Percentiles rank a stretch among this genome's conserved stretches.
phyloP scores from a whole-genome alignment of 495 filamentous ascomycete genomes.

The Delitschia confertaspora region DNA sequence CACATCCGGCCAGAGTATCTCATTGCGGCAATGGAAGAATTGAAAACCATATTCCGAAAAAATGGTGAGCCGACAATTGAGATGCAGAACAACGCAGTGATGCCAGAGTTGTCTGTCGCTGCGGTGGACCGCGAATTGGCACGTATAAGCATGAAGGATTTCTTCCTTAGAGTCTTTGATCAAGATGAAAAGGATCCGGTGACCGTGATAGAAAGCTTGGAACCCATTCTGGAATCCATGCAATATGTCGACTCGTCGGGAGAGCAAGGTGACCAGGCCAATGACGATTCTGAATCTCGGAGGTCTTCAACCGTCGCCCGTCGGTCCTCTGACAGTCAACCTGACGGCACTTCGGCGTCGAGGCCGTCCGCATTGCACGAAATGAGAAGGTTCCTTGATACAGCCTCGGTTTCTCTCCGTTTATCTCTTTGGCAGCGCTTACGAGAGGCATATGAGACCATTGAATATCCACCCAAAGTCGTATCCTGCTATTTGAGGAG shows the following conservation, averaged over 20 bases:
- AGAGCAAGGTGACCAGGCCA: constrained; percentile 6
- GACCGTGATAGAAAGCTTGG: constrained; percentile 78
- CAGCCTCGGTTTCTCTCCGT: constrained; percentile 68
- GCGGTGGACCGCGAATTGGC: constrained; percentile 84
- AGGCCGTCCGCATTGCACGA: constrained; percentile 38
- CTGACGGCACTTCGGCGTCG: too few species aligned
- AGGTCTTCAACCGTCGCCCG: constrained; percentile 35
- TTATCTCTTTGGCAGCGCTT: constrained; percentile 82
- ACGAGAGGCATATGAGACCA: constrained; percentile 73
- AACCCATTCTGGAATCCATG: constrained; percentile 70
- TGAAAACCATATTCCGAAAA: constrained; percentile 44
- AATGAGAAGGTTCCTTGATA: constrained; percentile 73
- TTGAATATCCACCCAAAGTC: constrained; percentile 75
- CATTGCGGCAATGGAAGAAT: constrained; percentile 68
- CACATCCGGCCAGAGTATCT: constrained; percentile 66
- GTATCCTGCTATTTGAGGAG: constrained; percentile 76
- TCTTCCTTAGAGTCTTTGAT: constrained; percentile 78
- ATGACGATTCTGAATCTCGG: constrained; percentile 3
- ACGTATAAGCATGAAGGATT: constrained; percentile 88
- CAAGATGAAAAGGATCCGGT: constrained; percentile 59
- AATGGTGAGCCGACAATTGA: constrained; percentile 43
- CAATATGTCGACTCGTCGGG: constrained; percentile 4
- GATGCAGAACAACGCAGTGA: constrained; percentile 75
- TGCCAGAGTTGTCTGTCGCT: constrained; percentile 76
- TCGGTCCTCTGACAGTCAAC: constrained; percentile 8